Base-by-base conservation (phyloP, 2,329 filamentous ascomycete genomes). In the Aspergillus thermomutatus region DNA sequence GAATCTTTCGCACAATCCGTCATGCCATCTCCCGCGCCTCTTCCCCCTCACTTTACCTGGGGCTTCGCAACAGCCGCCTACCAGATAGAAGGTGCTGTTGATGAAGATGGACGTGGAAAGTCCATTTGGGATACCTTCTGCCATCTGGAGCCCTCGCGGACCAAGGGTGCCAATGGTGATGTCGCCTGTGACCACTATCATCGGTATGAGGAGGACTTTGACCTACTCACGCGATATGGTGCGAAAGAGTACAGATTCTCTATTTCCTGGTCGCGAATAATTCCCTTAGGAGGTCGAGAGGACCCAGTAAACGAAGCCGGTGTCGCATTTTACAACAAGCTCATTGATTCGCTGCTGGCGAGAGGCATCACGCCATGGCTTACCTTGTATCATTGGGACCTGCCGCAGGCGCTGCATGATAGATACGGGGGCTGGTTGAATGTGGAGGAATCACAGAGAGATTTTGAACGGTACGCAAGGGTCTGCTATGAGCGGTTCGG, bases 131-230 rank as follows among this genome's bases (percentile, higher is more conserved):
- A 76, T 60, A 70, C 69, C 7, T 63, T 74, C 21, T 57, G 52
- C 55, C 69, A 63, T 65, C 72, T 76, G 40, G 66, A 57, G 54
- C 69, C 54, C 23, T 64, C 26, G 54, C 59, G 57, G 56, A 72
- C 60, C 59, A 69, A 56, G 55, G 69, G 50, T 61, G 72, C 69
- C 37, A 77, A 69, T 40, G 81, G 77, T 0, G 80, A 83, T 61
- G 66, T 84, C 19, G 73, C 75, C 1, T 73, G 76, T 52, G 75
- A 79, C 52, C 71, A 79, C 52, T 80, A 80, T 58, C 77, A 79
- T 57, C 67, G 73, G 3, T 79, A 78, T 63, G 76, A 78, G 51
- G 70, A 78, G 64, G 79, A 79, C 59, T 60, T 69, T 50, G 61
- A 60, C 34, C 59, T 66, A 11, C 50, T 71, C 40, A 59, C 65